phyloP scores from a whole-genome alignment of 768 basidiomycete species.

The Thelephora ganbajun region DNA sequence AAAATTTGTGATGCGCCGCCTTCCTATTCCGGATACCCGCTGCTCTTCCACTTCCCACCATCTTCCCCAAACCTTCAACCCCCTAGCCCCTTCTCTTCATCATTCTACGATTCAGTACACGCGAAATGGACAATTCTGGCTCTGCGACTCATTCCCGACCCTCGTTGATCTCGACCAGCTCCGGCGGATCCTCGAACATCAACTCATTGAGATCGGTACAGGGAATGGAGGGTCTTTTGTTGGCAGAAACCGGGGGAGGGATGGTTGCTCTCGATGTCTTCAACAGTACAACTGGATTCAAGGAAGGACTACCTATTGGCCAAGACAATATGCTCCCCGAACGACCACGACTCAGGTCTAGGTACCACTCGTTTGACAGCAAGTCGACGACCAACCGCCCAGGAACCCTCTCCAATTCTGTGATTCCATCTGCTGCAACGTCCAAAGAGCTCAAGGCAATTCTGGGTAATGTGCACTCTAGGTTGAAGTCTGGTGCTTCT shows the following conservation, averaged over 20 bases:
- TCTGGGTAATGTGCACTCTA: conserved; percentile 46
- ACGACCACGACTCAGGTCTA: neutral
- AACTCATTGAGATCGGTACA: conserved; percentile 16
- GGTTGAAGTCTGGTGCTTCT: conserved; percentile 38
- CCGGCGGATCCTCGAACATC: conserved; percentile 13
- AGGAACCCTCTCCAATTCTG: conserved; percentile 39
- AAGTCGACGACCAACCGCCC: conserved; percentile 23
- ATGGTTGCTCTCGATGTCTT: conserved; percentile 31
- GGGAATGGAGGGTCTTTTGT: conserved; percentile 31
- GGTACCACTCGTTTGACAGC: conserved; percentile 1
- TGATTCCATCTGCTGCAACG: conserved; percentile 33
- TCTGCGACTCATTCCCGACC: too few species aligned
- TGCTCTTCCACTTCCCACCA: neutral
- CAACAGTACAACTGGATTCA: conserved; percentile 23
- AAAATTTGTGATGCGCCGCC: neutral
- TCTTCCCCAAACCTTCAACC: too few species aligned
- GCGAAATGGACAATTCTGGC: neutral
- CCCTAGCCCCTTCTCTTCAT: conserved; percentile 1
- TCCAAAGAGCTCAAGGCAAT: conserved; percentile 46
- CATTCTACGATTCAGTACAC: conserved; percentile 10
- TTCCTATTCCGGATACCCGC: neutral
- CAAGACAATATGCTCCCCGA: conserved; percentile 19
- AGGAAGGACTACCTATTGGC: conserved; percentile 26
- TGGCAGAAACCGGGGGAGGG: conserved; percentile 32
- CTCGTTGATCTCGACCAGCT: too few species aligned